Evolutionary conservation across 2,329 filamentous ascomycete genomes (phyloP).

Genomic region (Penicillium sp.): DNA sequence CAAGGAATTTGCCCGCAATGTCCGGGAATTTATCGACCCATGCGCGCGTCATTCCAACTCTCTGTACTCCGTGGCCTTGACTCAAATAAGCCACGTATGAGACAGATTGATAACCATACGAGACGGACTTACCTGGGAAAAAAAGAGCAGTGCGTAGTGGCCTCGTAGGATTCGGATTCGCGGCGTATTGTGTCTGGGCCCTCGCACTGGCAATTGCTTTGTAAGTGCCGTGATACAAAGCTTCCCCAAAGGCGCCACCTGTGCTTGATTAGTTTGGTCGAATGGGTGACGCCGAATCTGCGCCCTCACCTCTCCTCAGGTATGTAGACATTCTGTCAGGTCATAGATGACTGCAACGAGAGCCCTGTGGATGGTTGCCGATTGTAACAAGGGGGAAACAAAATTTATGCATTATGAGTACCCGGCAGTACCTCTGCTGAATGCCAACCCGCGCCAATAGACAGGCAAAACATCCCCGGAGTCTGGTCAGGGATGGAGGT

Average conservation of each 20-base stretch:
- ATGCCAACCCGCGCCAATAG: neutral
- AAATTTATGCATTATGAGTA: constrained; percentile 27
- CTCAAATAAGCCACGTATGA: constrained; percentile 21
- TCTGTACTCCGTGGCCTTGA: constrained; percentile 83
- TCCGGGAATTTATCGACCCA: constrained; percentile 86
- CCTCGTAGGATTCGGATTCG: constrained; percentile 14
- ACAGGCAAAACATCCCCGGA: neutral
- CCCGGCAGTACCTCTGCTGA: neutral
- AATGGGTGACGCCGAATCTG: neutral
- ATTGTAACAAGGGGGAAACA: constrained; percentile 21
- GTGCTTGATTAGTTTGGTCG: constrained; percentile 1
- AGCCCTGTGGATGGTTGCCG: constrained; percentile 22
- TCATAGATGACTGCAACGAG: constrained; percentile 15
- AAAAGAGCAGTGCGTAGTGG: constrained; percentile 51
- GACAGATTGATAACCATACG: neutral
- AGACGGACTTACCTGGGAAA: constrained; percentile 47
- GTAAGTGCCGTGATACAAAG: constrained; percentile 5
- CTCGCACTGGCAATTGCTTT: neutral
- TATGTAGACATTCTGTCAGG: constrained; percentile 28
- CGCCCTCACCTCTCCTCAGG: neutral
- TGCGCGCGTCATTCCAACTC: constrained; percentile 82
- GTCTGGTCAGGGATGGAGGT: neutral
- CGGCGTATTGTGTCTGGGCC: constrained; percentile 7
- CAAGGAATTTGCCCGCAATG: constrained; percentile 75
- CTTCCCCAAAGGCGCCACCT: constrained; percentile 9